Evolutionary conservation across 1,139 yeast genomes (phyloP).

Genomic region (Suhomyces maxii): DNA sequence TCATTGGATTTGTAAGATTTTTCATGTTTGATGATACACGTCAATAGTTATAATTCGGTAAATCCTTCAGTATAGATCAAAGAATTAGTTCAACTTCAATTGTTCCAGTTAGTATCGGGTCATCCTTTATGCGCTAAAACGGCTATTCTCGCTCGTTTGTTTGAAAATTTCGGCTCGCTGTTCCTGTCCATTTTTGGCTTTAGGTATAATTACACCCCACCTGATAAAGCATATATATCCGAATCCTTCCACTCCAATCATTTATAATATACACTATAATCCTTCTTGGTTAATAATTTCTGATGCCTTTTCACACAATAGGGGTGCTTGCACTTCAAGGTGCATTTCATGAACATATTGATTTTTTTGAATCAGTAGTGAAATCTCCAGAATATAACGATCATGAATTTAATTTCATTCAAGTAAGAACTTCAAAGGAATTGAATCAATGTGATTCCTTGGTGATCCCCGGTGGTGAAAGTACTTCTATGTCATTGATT

Average conservation of each 20-base stretch:
- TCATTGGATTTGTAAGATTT: too few species aligned
- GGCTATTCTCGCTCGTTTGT: not conserved
- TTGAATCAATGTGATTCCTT: conserved; percentile 56
- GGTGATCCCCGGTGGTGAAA: conserved; percentile 81
- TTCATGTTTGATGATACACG: too few species aligned
- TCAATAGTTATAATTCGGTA: too few species aligned
- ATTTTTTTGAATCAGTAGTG: conserved; percentile 47
- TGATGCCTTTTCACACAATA: conserved; percentile 20
- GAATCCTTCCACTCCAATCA: too few species aligned
- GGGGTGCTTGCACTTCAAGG: conserved; percentile 85
- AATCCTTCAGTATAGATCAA: too few species aligned
- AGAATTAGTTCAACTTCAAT: too few species aligned
- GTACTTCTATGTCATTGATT: conserved; percentile 71
- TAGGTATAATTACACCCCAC: not conserved
- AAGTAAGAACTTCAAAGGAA: conserved; percentile 56
- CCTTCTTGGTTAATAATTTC: too few species aligned
- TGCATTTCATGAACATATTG: conserved; percentile 73
- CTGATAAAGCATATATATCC: not conserved
- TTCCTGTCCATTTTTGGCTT: too few species aligned
- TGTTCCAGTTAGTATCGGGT: not conserved
- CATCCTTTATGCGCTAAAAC: not conserved
- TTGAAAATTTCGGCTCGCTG: too few species aligned
- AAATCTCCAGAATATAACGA: conserved; percentile 18
- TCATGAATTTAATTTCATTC: conserved; percentile 33
- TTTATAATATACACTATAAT: too few species aligned